phyloP scores from a whole-genome alignment of 495 filamentous ascomycete species.

The Coniosporium apollinis region DNA sequence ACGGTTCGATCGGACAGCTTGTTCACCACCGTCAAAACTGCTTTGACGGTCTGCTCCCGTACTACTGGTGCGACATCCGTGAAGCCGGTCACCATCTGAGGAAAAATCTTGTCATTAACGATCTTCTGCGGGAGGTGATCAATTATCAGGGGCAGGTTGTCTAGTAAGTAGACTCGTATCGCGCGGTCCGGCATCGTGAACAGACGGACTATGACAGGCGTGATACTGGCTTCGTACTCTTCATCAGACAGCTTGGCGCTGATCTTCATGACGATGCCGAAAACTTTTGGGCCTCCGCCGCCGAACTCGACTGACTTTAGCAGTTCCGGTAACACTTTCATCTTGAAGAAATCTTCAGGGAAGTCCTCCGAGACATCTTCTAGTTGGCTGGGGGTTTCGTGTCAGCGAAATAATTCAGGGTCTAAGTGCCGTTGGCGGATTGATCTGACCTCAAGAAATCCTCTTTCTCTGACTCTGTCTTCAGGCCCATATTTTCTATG shows the following conservation, averaged over 20 bases:
- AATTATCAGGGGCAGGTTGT: constrained; percentile 82
- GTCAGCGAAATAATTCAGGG: constrained; percentile 11
- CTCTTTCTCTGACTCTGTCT: constrained; percentile 67
- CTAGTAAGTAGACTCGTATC: constrained; percentile 77
- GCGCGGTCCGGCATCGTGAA: constrained; percentile 87
- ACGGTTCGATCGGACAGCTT: constrained; percentile 86
- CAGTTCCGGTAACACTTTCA: constrained; percentile 91
- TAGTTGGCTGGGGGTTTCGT: constrained; percentile 48
- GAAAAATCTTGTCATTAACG: constrained; percentile 93
- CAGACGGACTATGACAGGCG: constrained; percentile 70
- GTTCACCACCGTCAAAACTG: constrained; percentile 63
- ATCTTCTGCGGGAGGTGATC: constrained; percentile 75
- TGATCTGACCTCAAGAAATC: constrained; percentile 59
- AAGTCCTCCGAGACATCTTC: constrained; percentile 82
- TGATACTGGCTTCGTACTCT: constrained; percentile 72
- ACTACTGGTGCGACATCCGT: constrained; percentile 81
- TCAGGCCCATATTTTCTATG: constrained; percentile 80
- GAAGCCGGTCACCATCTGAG: constrained; percentile 88
- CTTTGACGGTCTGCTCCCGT: constrained; percentile 88
- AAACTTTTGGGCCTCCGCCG: constrained; percentile 84
- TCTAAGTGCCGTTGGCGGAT: constrained; percentile 1
- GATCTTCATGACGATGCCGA: constrained; percentile 77
- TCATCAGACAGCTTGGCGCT: constrained; percentile 70
- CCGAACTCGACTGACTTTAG: constrained; percentile 95
- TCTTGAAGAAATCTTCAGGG: constrained; percentile 92